Percentiles rank a stretch among this genome's conserved stretches.
Evolutionary conservation across 139 green algal genomes (phyloP).

Genomic region (Picochlorum costavermella): DNA sequence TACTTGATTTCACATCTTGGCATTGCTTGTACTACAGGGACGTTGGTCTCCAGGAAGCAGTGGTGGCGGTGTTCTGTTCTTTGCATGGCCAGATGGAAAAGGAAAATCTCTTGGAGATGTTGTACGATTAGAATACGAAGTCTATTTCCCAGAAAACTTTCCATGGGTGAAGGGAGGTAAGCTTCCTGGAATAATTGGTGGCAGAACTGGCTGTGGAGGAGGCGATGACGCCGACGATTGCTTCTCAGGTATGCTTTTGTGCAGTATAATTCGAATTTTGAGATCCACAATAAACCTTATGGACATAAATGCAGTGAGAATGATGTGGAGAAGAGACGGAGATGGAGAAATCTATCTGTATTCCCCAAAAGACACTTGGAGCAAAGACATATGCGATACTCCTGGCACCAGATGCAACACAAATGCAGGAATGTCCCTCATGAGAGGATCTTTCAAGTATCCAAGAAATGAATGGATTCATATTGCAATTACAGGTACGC

Average conservation of each 20-base stretch:
- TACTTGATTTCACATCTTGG: not conserved
- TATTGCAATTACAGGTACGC: conserved; percentile 7
- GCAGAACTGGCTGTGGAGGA: conserved; percentile 6
- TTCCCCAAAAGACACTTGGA: not conserved
- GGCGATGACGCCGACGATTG: conserved; percentile 8
- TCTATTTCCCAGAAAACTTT: conserved; percentile 14
- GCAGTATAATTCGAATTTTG: not conserved
- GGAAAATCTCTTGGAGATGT: not conserved
- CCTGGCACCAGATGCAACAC: conserved; percentile 4
- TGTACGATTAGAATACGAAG: conserved; percentile 8
- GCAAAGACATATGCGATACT: not conserved
- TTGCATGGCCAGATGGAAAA: conserved; percentile 5
- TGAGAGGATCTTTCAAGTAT: conserved; percentile 4
- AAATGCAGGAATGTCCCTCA: conserved; percentile 7
- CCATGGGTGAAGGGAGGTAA: conserved; percentile 12
- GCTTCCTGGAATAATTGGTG: not conserved
- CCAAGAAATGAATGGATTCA: not conserved
- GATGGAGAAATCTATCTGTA: conserved; percentile 11
- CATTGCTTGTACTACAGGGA: not conserved
- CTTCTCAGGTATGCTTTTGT: conserved; percentile 6
- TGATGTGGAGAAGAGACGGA: conserved; percentile 9
- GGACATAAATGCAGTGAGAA: conserved; percentile 1
- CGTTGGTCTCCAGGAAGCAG: conserved; percentile 4
- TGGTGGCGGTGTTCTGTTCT: conserved; percentile 10
- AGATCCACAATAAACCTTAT: not conserved